phyloP scores from a whole-genome alignment of 495 filamentous ascomycete genomes.

The Xylaria castorea region DNA sequence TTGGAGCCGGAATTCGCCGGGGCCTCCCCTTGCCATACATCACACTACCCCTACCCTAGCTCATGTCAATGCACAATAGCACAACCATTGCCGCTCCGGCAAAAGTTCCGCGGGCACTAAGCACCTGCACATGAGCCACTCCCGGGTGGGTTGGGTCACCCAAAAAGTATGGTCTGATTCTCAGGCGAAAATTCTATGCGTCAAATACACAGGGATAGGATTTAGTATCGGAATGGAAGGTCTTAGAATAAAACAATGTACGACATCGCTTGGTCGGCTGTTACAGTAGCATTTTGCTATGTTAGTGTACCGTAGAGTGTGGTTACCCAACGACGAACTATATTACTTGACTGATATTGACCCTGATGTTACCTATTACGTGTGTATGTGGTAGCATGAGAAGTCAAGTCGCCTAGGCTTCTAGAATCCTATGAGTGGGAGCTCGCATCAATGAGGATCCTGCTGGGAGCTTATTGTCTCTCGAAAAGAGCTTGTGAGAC shows the following conservation, averaged over 20 bases:
- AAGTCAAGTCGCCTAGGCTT: neutral
- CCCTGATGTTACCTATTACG: neutral
- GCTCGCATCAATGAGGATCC: neutral
- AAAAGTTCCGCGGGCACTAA: conserved; percentile 1
- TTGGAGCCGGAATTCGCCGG: conserved; percentile 3
- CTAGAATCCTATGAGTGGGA: neutral
- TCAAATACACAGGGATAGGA: neutral
- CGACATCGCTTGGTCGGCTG: neutral
- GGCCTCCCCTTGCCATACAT: neutral
- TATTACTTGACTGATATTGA: conserved; percentile 6
- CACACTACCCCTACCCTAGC: neutral
- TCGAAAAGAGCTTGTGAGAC: neutral
- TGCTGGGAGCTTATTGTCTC: neutral
- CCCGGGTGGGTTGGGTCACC: neutral
- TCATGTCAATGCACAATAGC: conserved; percentile 16
- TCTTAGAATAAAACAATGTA: neutral
- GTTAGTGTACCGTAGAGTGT: neutral
- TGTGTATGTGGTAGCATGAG: neutral
- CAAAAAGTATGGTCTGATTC: neutral
- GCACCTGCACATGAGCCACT: neutral
- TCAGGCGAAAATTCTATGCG: conserved; percentile 10
- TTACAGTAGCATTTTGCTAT: neutral
- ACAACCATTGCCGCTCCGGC: conserved; percentile 16
- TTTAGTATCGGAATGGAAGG: conserved; percentile 4
- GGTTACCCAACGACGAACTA: conserved; percentile 1